These are phyloP conservation scores for Cyclocybe aegerita DNA, from an alignment of 768 basidiomycete genomes.

Conservation along the genomic window DNA sequence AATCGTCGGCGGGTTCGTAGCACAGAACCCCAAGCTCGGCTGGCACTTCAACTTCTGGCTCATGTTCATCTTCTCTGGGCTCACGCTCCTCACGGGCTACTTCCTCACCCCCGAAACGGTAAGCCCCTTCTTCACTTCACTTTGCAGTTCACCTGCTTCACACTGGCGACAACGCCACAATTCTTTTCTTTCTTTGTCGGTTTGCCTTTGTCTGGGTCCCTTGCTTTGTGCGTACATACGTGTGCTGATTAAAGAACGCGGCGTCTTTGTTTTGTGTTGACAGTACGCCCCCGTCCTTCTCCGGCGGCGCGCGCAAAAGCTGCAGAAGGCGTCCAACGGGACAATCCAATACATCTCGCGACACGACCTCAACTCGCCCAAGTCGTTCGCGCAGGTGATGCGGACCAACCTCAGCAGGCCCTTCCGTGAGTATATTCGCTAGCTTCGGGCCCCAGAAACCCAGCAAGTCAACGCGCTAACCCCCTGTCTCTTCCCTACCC, in stretches of 20 bases:
- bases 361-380: constrained; percentile 45
- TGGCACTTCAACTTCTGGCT: constrained; percentile 72
- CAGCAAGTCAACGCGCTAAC: neutral
- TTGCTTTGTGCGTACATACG: too few relatives aligned
- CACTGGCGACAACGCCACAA: too few relatives aligned
- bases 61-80: constrained; percentile 51
- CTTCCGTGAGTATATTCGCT: constrained; percentile 38
- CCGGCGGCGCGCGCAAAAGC: constrained; percentile 45
- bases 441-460: neutral
- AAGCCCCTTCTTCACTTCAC: constrained; percentile 12
- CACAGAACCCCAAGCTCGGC: constrained; percentile 42
- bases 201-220: too few relatives aligned
- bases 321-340: constrained; percentile 40
- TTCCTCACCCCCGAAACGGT: constrained; percentile 60
- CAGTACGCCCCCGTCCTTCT: constrained; percentile 65
- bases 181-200: too few relatives aligned
- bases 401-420: constrained; percentile 53
- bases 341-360: constrained; percentile 46
- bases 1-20: constrained; percentile 66
- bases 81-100: constrained; percentile 45
- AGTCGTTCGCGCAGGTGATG: constrained; percentile 41
- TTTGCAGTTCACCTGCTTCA: neutral
- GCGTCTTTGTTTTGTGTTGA: neutral
- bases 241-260: too few relatives aligned
- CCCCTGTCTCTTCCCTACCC: constrained; percentile 1